Evolutionary conservation across 345 rosid species (phyloP), one percentile per base, ranked within the genome.

Genomic region (Gossypium ekmanianum): DNA sequence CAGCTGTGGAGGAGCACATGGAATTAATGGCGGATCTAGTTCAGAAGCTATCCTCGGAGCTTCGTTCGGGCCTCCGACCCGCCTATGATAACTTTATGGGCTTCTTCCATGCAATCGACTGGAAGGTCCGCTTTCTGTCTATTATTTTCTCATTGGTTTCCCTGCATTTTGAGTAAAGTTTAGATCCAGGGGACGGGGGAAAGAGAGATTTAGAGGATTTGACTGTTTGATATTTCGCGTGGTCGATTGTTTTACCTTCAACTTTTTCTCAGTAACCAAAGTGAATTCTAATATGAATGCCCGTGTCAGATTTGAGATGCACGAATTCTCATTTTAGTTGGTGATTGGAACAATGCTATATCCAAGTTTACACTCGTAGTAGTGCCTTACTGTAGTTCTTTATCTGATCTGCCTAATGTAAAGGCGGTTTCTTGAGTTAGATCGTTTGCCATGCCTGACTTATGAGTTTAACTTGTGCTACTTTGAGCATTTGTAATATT

Each of bases 81-180:
- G 97, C 97, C 2, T 85, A 84, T 78, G 96, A 87, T 1, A 91
- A 89, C 69, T 85, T 95, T 80, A 11, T 95, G 0, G 99, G 99
- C 0, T 95, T 95, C 80, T 84, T 89, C 79, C 92, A 95, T 80
- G 98, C 98, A 64, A 89, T 93, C 58, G 89, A 91, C 82, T 95
- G 99, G 99, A 95, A 85, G 98, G 98, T 91, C 29, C 16, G 55
- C 18, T 57, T 39, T 7, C 52, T 52, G 12, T 39, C 14, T 63
- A 64, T 11, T 2, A 9, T 13, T 18, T 29, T 47, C 24, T 62
- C 18, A 54, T 58, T 72, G 75, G 4, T 50, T 57, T 59, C 24
- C 39, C 8, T 7, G 22, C 52, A 51, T 61, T 57, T 72, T 27
- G 10, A 11, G 59, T 56, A 11, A 56, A 9, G 61, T 20, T 18